Percentiles rank a stretch among this genome's conserved stretches.
Conservation (phyloP, 108 stramenopile species). For the Epipyxis sp. region DNA sequence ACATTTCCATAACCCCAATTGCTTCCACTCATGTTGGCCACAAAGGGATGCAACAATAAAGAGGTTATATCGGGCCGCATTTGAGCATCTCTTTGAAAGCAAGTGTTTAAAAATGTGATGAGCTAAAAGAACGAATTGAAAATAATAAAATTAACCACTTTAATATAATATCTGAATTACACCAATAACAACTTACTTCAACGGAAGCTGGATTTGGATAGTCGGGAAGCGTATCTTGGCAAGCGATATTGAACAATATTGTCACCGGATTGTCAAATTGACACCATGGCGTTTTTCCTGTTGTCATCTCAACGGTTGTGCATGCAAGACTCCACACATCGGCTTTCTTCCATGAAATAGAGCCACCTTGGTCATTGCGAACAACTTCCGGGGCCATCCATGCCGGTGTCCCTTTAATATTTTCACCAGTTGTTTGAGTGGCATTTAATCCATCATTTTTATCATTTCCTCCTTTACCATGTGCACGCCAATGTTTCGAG, state of each 20-base stretch:
- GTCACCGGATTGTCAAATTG: constrained; percentile 21
- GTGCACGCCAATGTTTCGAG: constrained; percentile 38
- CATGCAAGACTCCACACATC: constrained; percentile 45
- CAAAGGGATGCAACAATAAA: constrained; percentile 15
- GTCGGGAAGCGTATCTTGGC: constrained; percentile 16
- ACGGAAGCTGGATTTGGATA: not conserved
- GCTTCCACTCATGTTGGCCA: not conserved
- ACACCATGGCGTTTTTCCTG: constrained; percentile 40
- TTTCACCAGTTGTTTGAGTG: not conserved
- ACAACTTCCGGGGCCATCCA: constrained; percentile 46
- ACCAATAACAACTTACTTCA: too few species aligned
- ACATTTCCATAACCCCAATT: too few species aligned
- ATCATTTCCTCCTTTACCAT: not conserved
- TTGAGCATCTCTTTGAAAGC: not conserved
- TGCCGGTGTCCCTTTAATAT: constrained; percentile 38
- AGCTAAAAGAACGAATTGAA: too few species aligned
- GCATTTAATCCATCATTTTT: too few species aligned
- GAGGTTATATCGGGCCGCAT: constrained; percentile 7
- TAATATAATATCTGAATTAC: too few species aligned
- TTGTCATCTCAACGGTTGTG: constrained; percentile 40
- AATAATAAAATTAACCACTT: too few species aligned
- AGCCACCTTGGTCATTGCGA: not conserved
- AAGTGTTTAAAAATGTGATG: not conserved
- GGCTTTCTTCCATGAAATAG: constrained; percentile 40
- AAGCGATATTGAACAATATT: constrained; percentile 9